Evolutionary conservation across 2,329 filamentous ascomycete genomes (phyloP).

Genomic region (Botrytis deweyae): DNA sequence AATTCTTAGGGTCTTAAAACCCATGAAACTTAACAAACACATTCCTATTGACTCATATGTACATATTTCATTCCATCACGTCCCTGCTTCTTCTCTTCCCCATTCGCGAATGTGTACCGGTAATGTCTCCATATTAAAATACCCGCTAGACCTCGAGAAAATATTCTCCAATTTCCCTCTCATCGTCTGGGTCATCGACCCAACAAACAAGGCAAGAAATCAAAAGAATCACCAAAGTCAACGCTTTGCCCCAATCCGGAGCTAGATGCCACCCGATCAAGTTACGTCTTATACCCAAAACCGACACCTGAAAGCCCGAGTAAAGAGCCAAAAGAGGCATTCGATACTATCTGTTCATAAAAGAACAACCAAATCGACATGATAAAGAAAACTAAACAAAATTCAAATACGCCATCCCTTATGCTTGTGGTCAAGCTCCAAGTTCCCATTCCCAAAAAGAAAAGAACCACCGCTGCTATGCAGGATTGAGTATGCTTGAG

Average conservation of each 20-base stretch:
- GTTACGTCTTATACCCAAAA: background rate
- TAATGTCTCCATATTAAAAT: background rate
- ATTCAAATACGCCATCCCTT: background rate
- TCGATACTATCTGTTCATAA: background rate
- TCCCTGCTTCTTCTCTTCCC: background rate
- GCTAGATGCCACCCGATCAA: background rate
- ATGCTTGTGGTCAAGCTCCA: slow-evolving; percentile 1
- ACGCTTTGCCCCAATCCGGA: background rate
- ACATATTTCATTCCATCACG: background rate
- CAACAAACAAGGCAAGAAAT: background rate
- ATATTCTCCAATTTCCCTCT: background rate
- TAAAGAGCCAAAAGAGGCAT: background rate
- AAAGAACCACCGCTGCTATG: slow-evolving; percentile 14
- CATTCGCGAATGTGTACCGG: background rate
- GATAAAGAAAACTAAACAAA: background rate
- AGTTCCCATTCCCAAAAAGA: background rate
- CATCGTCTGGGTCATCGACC: too few species aligned
- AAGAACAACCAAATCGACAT: background rate
- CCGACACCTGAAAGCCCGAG: background rate
- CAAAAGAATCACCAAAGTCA: background rate
- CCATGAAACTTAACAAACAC: background rate
- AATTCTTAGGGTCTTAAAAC: too few species aligned
- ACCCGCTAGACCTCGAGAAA: background rate
- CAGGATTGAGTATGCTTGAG: background rate
- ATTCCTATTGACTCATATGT: background rate